phyloP scores from a whole-genome alignment of 2,329 filamentous ascomycete genomes.

The Aspergillus sergii region DNA sequence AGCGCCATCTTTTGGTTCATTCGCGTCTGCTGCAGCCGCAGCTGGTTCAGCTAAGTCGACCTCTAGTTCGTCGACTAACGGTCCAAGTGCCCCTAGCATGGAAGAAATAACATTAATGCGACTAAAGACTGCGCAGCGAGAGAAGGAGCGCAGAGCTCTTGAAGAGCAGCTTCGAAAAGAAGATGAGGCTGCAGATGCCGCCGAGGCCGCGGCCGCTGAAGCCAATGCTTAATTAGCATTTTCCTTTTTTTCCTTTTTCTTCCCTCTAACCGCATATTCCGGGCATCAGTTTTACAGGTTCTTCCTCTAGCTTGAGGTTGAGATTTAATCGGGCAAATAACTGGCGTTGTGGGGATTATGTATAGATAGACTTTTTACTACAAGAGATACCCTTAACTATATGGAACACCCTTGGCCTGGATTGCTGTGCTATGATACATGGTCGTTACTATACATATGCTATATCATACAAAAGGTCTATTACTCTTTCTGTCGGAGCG shows the following conservation, averaged over 20 bases:
- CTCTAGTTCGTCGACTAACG: slow-evolving; percentile 25
- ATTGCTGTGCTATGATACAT: slow-evolving; percentile 23
- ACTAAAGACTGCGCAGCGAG: slow-evolving; percentile 58
- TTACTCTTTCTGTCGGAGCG: slow-evolving; percentile 29
- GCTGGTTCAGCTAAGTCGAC: slow-evolving; percentile 31
- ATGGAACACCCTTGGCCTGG: neutral
- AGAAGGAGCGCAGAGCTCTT: slow-evolving; percentile 54
- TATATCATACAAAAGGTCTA: slow-evolving; percentile 10
- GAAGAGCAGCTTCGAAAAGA: slow-evolving; percentile 57
- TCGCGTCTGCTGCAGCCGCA: slow-evolving; percentile 34
- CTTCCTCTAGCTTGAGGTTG: neutral
- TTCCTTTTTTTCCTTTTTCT: neutral
- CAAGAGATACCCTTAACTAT: slow-evolving; percentile 28
- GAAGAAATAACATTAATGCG: slow-evolving; percentile 58
- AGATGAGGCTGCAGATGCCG: slow-evolving; percentile 48
- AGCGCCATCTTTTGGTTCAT: slow-evolving; percentile 46
- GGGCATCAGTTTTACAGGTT: neutral
- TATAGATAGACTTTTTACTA: slow-evolving; percentile 1
- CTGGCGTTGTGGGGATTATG: slow-evolving; percentile 1
- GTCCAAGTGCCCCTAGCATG: slow-evolving; percentile 40
- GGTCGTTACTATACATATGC: slow-evolving; percentile 25
- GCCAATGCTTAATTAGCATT: slow-evolving; percentile 9
- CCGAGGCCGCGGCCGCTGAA: slow-evolving; percentile 28
- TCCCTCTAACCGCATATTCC: too few relatives aligned
- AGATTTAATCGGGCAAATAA: neutral